Base-by-base conservation (phyloP, 1,284 basidiomycete genomes). In the Irpex sp. region DNA sequence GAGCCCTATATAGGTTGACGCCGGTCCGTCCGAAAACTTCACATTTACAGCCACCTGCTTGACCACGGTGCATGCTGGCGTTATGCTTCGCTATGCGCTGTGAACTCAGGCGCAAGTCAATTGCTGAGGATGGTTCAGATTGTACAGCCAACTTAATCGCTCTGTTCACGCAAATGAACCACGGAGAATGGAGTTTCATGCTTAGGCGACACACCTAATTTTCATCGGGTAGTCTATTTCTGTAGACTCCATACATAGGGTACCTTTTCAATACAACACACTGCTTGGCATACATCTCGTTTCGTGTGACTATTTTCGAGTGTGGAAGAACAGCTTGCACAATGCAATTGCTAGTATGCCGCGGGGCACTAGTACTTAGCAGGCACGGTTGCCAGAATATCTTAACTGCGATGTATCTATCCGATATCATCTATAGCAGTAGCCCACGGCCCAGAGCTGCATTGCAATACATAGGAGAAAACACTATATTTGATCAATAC, bases 151-250 rank as follows among this genome's bases (percentile, higher is more conserved):
- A 79, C 74, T 84, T 90, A 90, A 91, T 90, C 89, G 84, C 89
- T 90, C 86, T 79, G 75, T 86, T 85, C 84, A 82, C 87, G 79
- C 73, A 76, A 69, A 69, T 51, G 49, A 70, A 72, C 74, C 73
- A 90, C 87, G 87, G 81, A 69, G 84, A 83, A 78, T 83, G 81
- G 88, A 88, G 89, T 90, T 91, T 91, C 89, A 90, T 90, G 86
- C 79, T 78, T 82, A 74, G 88, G 89, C 85, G 66, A 90, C 81
- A 89, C 62, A 17, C 59, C 31, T 39, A 57, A 9, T 61, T 13
- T 54, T 33, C 53, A 11, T n/a, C 26, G 26, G 4, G 26, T 55
- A 50, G 49, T 7, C 2, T 15, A 8, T 2, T 15, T 15, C 2
- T 43, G 39, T 43, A 43, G 7, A 4, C 21, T 26, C 21, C 3